Evolutionary conservation across 768 basidiomycete genomes (phyloP).

Genomic region (Pisolithus microcarpus): DNA sequence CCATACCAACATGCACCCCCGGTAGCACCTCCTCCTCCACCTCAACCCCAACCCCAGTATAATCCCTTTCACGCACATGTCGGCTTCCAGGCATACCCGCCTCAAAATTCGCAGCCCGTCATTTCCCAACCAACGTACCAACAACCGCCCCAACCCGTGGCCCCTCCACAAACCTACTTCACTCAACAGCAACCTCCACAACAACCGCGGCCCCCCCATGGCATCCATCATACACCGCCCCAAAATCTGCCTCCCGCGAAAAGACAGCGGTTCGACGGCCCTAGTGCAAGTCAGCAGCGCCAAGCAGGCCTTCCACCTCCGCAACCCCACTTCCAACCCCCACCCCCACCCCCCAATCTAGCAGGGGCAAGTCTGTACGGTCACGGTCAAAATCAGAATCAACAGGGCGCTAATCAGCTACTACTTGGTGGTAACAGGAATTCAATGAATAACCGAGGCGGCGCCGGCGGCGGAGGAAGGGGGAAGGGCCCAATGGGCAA

Average conservation of each 20-base stretch:
- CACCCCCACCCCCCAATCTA: conserved; percentile 20
- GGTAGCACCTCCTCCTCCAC: conserved; percentile 45
- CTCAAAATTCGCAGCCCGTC: conserved; percentile 51
- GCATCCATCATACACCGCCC: conserved; percentile 55
- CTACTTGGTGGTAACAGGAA: conserved; percentile 39
- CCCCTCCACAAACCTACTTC: conserved; percentile 37
- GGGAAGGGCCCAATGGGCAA: conserved; percentile 45
- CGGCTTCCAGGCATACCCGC: conserved; percentile 60
- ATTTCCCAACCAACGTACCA: conserved; percentile 42
- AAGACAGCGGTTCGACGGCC: conserved; percentile 81
- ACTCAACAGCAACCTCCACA: conserved; percentile 33
- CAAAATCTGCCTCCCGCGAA: conserved; percentile 90
- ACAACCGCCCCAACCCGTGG: conserved; percentile 32
- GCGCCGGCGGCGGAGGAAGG: conserved; percentile 21
- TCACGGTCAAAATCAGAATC: conserved; percentile 28
- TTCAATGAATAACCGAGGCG: conserved; percentile 39
- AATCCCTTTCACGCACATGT: conserved; percentile 71
- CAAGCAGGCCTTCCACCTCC: conserved; percentile 48
- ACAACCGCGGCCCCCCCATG: conserved; percentile 37
- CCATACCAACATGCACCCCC: conserved; percentile 44
- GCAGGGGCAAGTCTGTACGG: conserved; percentile 18
- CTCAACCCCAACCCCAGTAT: conserved; percentile 56
- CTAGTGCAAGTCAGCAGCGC: conserved; percentile 39
- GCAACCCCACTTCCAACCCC: conserved; percentile 52
- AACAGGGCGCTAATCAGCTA: conserved; percentile 38